Base-by-base conservation (phyloP, 164 flowering plant species). In the Sedum album region DNA sequence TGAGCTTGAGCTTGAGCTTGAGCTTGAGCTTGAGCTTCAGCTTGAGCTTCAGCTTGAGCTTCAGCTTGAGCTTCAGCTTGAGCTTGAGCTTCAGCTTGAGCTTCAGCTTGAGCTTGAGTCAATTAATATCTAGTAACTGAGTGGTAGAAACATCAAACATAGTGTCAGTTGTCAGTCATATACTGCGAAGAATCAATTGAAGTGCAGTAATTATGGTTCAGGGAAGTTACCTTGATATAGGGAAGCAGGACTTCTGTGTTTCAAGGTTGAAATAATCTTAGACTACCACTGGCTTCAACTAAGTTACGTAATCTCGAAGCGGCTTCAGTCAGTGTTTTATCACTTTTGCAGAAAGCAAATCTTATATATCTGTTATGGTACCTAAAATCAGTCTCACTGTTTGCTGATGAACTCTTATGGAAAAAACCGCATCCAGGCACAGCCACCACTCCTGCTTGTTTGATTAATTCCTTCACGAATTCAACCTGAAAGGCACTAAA, bases 381-480 rank as follows among this genome's bases (percentile, higher is more conserved):
- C 39, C 71, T 53, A 62, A 14, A 51, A 70, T n/a, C 53, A 55
- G 33, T 53, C 57, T 33, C 49, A 10, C 60, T 64, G 11, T 66
- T 72, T 4, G 68, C n/a, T 26, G 73, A 72, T 11, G 49, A 31
- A 26, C 74, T 69, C 30, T 70, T 2, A 66, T 82, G 97, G 73
- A 86, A 91, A 73, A 91, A 89, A 20, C 86, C 90, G 53, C 86
- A 67, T 10, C 93, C 93, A n/a, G 97, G 97, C 44, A 91, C 95
- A 73, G 89, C 88, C 23, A 84, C 88, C 35, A 86, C 83, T 36
- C 86, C 84, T 28, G 82, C 88, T 71, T 83, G 75, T 65, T 78
- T 73, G 65, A 89, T 85, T 44, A 89, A 39, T 69, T 83, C 77
- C 66, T 76, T 76, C 11, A 85, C 87, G 69, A 83, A 88, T 68